phyloP scores from a whole-genome alignment of 768 basidiomycete species.

The Suillus paluster region DNA sequence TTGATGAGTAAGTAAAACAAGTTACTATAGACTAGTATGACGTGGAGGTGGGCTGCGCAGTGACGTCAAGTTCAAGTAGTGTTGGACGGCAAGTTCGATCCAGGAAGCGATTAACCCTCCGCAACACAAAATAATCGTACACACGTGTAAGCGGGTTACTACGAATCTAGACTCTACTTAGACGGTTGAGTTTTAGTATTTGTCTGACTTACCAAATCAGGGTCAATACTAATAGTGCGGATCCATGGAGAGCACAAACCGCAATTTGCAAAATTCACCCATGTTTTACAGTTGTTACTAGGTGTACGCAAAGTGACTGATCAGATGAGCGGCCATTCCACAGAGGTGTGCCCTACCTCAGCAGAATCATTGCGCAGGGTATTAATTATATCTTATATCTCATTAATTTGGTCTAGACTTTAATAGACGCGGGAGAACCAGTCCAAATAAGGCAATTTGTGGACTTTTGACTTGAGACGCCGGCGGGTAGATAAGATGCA shows the following conservation, averaged over 20 bases:
- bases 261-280: neutral
- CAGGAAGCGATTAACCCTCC: too few relatives aligned
- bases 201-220: neutral
- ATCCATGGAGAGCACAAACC: too few relatives aligned
- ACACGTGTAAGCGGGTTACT: too few relatives aligned
- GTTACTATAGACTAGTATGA: too few relatives aligned
- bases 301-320: too few relatives aligned
- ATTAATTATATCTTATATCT: neutral
- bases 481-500: slow-evolving; percentile 2
- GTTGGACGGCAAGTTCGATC: neutral
- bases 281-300: neutral
- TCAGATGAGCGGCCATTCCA: neutral
- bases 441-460: neutral
- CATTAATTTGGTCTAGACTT: too few relatives aligned
- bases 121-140: too few relatives aligned
- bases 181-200: slow-evolving; percentile 4
- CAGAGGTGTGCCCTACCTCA: neutral
- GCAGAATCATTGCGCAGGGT: neutral
- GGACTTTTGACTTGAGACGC: neutral
- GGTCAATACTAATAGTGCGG: too few relatives aligned
- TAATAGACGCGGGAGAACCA: neutral
- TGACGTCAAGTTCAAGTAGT: neutral
- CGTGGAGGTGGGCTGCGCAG: neutral
- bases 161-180: too few relatives aligned
- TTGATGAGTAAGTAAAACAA: neutral